These are phyloP conservation scores for Dendrothele bispora DNA, from an alignment of 768 basidiomycete species.

Conservation along the genomic window DNA sequence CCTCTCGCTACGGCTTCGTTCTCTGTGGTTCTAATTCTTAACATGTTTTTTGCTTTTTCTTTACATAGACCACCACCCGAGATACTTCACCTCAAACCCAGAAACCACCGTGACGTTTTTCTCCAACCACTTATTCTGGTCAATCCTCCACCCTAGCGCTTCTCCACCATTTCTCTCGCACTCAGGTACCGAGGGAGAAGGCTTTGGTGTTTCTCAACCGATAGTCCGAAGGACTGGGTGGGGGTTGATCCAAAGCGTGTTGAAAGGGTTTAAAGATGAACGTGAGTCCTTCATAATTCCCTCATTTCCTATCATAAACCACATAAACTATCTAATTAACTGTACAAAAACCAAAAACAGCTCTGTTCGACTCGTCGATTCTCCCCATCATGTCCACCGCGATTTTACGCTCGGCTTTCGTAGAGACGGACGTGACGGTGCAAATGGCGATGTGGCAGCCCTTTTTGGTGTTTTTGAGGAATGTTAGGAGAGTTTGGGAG, in stretches of 20 bases:
- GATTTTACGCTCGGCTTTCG: constrained; percentile 63
- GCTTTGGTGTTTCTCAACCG: too few species aligned
- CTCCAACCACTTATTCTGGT: constrained; percentile 59
- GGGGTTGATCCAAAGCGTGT: constrained; percentile 47
- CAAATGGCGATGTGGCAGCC: constrained; percentile 70
- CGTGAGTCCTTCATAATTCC: neutral
- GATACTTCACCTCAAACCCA: constrained; percentile 23
- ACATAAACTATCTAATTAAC: neutral
- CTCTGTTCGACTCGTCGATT: constrained; percentile 11
- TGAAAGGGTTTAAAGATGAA: constrained; percentile 47
- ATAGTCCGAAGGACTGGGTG: constrained; percentile 64
- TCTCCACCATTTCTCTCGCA: too few species aligned
- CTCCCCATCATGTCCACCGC: constrained; percentile 53
- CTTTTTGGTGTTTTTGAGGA: constrained; percentile 67
- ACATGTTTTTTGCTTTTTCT: neutral
- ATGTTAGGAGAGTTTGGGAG: constrained; percentile 35
- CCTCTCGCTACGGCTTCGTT: neutral
- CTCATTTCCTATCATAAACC: neutral
- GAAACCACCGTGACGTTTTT: constrained; percentile 44
- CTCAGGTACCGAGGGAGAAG: constrained; percentile 37
- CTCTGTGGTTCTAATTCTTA: neutral
- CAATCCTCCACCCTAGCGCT: constrained; percentile 50
- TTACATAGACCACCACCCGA: neutral
- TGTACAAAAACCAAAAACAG: too few species aligned
- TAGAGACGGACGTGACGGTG: constrained; percentile 71